Base-by-base conservation (phyloP, 768 basidiomycete species). In the Exidia glandulosa region DNA sequence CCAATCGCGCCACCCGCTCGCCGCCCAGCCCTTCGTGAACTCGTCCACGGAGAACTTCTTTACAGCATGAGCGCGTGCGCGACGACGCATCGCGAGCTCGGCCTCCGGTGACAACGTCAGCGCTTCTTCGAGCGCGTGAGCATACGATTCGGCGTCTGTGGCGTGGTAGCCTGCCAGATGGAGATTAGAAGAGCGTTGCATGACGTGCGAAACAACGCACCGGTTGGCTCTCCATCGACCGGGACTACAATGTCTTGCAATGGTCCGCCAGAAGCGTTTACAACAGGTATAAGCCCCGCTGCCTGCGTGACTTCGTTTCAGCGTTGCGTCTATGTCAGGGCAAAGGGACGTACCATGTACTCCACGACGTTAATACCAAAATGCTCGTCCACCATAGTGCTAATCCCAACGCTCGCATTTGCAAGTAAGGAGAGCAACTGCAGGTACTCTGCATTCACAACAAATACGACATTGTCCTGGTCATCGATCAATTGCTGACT, bases 311-410 rank as follows among this genome's bases (percentile, higher is more conserved):
- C 33, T 36, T 36, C 36, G 6, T 36, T 34, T 23, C 65, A 61
- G 66, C 62, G 45, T 63, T 41, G 61, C 59, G 57, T n/a, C n/a
- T n/a, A n/a, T n/a, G n/a, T n/a, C n/a, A n/a, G n/a, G n/a, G n/a
- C 60, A 32, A 63, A 50, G 59, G 63, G 25, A 70, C 81, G 63
- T 56, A 90, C 94, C 94, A 98, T 95, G 66, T 90, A 95, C 70
- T 99, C 95, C 7, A 99, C 95, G 36, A 99, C 80, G 65, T 94
- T 96, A 70, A 99, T 98, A 2, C 96, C 95, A 63, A 98, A 99
- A 70, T 99, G 95, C 71, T 99, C 95, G 67, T 98, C 94, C 0
- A 93, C 81, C 95, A 99, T 99, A 14, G 95, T 96, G 67, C 90
- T 94, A 29, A 98, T 69, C 0, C 95, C 94, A 16, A 97, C 79